A percentile compares a stretch with the other conserved stretches of the same genome.
phyloP scores from a whole-genome alignment of 140 eudicot genomes.

The Oenanthe javanica region DNA sequence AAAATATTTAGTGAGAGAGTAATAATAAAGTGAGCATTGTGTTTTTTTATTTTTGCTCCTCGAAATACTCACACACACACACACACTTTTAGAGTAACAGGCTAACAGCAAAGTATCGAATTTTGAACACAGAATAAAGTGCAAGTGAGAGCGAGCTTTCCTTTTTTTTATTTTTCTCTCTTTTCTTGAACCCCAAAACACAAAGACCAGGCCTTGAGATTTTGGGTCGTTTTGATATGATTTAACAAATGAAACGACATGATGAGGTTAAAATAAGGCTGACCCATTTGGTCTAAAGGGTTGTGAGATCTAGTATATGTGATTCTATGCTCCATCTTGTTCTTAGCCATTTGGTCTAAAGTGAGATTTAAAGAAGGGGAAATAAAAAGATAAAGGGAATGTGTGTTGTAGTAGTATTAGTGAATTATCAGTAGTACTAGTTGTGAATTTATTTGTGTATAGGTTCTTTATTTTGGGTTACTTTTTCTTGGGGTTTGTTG shows the following conservation, averaged over 20 bases:
- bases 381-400: slow-evolving; percentile 26
- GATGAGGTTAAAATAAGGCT: slow-evolving; percentile 10
- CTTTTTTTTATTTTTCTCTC: slow-evolving; percentile 24
- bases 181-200: slow-evolving; percentile 27
- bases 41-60: background rate
- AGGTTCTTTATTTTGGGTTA: background rate
- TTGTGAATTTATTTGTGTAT: background rate
- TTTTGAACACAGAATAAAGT: slow-evolving; percentile 71
- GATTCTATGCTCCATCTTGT: slow-evolving; percentile 14
- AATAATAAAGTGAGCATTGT: slow-evolving; percentile 17
- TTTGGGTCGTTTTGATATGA: slow-evolving; percentile 23
- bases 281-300: slow-evolving; percentile 22
- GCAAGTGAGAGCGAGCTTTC: slow-evolving; percentile 15
- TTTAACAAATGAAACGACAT: slow-evolving; percentile 21
- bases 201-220: slow-evolving; percentile 17
- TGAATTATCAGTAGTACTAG: slow-evolving; percentile 1
- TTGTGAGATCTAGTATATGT: slow-evolving; percentile 9
- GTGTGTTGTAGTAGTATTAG: slow-evolving; percentile 17
- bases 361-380: slow-evolving; percentile 22
- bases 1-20: slow-evolving; percentile 24
- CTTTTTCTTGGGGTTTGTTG: slow-evolving; percentile 28
- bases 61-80: slow-evolving; percentile 13
- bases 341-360: slow-evolving; percentile 40
- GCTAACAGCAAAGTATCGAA: slow-evolving; percentile 37
- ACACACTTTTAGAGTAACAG: slow-evolving; percentile 39